Evolutionary conservation across 495 filamentous ascomycete genomes (phyloP), one percentile per base, ranked within the genome.

Genomic region (Tuber borchii): DNA sequence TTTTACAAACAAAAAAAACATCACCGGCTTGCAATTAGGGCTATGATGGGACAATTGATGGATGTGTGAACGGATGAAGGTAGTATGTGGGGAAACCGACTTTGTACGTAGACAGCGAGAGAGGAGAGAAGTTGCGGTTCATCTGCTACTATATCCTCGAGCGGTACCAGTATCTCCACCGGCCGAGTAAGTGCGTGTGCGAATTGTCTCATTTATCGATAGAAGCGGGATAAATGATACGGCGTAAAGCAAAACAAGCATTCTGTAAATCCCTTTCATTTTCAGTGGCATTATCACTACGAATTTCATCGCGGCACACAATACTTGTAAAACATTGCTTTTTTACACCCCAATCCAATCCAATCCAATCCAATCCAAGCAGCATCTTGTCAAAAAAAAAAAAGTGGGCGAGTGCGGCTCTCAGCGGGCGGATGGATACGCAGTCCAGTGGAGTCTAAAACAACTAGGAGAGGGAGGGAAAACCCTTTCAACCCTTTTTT

Each of bases 171-270:
- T 65, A 65, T 34, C 56, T 16, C 56, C 12, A 65, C 26, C 56
- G 26, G 14, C 26, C 56, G 56, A 34, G 14, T 16, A 34, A 65
- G 56, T 65, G 56, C 2, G 3, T 31, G 26, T 65, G 56, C 12
- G 56, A 65, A 34, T 34, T 31, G 26, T 65, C 19, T 65, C 26
- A 34, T 65, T 31, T 31, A 65, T 65, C 6, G 56, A 65, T 65
- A 72, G 44, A 45, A 76, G 70, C 71, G 43, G 76, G 69, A 74
- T 42, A 77, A 77, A 72, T 72, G 72, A 78, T 70, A 79, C 72
- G 70, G 51, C 61, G 70, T 79, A 75, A 79, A 77, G 39, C 70
- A 76, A 70, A 61, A 77, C 74, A 65, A 17, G 39, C 14, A 34
- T 34, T 34, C 14, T 65, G 56, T 65, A 65, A 65, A 65, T 34